Base-by-base conservation (phyloP, 139 green algal genomes). In the Medakamo hakoo region DNA sequence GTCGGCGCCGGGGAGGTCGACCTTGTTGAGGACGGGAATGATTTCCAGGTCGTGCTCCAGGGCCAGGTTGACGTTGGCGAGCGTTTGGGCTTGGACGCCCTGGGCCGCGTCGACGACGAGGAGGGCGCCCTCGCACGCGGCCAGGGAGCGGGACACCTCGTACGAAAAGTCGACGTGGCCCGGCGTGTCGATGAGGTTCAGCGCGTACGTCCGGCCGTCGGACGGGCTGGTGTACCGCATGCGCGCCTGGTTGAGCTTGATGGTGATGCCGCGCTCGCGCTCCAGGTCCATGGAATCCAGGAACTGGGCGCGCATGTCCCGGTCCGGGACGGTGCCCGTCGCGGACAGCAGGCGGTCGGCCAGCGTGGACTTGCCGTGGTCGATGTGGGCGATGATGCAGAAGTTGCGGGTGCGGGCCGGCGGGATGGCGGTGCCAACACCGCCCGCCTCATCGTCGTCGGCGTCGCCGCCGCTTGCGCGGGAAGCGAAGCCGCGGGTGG, bases 301-400 rank as follows among this genome's bases (percentile, higher is more conserved):
- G 16, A 19, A 32, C 30, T 23, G 21, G 55, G 5, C 40, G 28
- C 19, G 9, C n/a, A 26, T 4, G 27, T 16, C 58, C 57, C 20
- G 14, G 30, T 3, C 64, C 27, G 82, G 60, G 0, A 67, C 30
- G 5, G 52, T 60, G 40, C 77, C 78, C 26, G 68, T 79, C 30
- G 82, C 73, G 21, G 69, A 62, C 31, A 94, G 72, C 66, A 94
- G 71, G 20, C 72, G 30, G 67, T 91, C 84, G 65, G 89, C 78
- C 21, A 94, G 75, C 0, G 87, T 93, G 1, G 87, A 95, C 78
- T 96, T 96, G 61, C 89, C 89, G 70, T 95, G 88, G 63, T 96
- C 87, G 58, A 96, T 84, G 66, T 95, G 88, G 0, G 88, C 80
- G 40, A 52, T 16, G 9, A 52, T 9, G 40, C 9, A 9, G 16